These are phyloP conservation scores for Lophiotrema nucula DNA, from an alignment of 495 filamentous ascomycete species.

Conservation along the genomic window DNA sequence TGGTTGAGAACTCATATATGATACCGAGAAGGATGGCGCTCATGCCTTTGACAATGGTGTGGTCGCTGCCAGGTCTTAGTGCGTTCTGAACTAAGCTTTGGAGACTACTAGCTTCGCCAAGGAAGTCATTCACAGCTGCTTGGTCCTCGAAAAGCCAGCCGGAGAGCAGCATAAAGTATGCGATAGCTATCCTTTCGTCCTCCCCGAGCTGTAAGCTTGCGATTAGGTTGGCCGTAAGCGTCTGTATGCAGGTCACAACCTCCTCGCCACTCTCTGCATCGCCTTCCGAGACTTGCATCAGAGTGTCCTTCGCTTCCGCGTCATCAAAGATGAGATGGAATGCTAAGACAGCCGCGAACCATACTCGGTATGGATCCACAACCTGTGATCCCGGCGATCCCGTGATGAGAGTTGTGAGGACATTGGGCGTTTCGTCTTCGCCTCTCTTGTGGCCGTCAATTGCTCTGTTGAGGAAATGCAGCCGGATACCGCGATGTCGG, in stretches of 20 bases:
- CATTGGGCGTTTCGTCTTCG: conserved; percentile 84
- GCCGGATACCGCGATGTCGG: conserved; percentile 71
- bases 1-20: conserved; percentile 95
- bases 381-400: conserved; percentile 56
- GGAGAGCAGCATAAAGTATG: conserved; percentile 88
- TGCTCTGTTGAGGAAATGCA: conserved; percentile 82
- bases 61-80: conserved; percentile 57
- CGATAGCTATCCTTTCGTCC: conserved; percentile 79
- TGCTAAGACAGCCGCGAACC: conserved; percentile 88
- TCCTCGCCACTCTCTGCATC: conserved; percentile 90
- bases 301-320: conserved; percentile 70
- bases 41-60: conserved; percentile 73
- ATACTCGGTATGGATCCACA: conserved; percentile 83
- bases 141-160: conserved; percentile 93
- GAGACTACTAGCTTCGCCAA: conserved; percentile 90
- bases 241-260: conserved; percentile 90
- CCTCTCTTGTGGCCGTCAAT: conserved; percentile 82
- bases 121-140: conserved; percentile 87
- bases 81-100: conserved; percentile 79
- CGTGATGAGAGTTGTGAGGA: conserved; percentile 72
- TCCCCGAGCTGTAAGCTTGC: conserved; percentile 68
- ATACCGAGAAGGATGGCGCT: conserved; percentile 82
- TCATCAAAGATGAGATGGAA: conserved; percentile 88
- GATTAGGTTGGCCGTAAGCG: conserved; percentile 77
- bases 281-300: conserved; percentile 82